These are phyloP conservation scores for Candida succiphila DNA, from an alignment of 805 yeast genomes.

Conservation along the genomic window DNA sequence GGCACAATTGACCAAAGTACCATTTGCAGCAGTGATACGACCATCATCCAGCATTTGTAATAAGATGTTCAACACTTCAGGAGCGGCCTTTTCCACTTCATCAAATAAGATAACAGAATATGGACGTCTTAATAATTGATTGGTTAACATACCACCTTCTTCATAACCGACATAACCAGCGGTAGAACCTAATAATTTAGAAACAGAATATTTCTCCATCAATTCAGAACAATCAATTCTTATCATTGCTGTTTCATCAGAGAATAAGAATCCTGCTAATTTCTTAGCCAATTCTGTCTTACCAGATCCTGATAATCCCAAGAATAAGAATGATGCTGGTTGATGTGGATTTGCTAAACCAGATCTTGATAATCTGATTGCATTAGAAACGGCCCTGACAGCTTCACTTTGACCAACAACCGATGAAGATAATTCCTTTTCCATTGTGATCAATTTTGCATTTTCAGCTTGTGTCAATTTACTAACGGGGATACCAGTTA, in stretches of 20 bases:
- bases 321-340: slow-evolving; percentile 90
- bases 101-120: slow-evolving; percentile 95
- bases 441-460: slow-evolving; percentile 90
- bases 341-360: slow-evolving; percentile 95
- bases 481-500: slow-evolving; percentile 94
- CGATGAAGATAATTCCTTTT: slow-evolving; percentile 63
- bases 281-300: slow-evolving; percentile 97
- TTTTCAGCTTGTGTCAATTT: slow-evolving; percentile 95
- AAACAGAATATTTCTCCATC: slow-evolving; percentile 90
- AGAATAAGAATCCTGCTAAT: slow-evolving; percentile 89
- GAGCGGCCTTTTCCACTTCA: slow-evolving; percentile 98
- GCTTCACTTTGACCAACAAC: slow-evolving; percentile 97
- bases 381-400: slow-evolving; percentile 91
- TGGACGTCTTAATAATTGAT: slow-evolving; percentile 83
- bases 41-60: slow-evolving; percentile 95
- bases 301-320: slow-evolving; percentile 96
- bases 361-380: slow-evolving; percentile 85
- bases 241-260: slow-evolving; percentile 94
- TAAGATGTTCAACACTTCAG: slow-evolving; percentile 88
- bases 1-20: slow-evolving; percentile 87
- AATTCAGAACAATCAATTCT: slow-evolving; percentile 97
- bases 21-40: slow-evolving; percentile 88
- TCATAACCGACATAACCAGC: slow-evolving; percentile 97
- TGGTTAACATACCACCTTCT: slow-evolving; percentile 95
- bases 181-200: slow-evolving; percentile 92